Conservation (phyloP, 495 filamentous ascomycete species). For the Penicillium flavigenum region DNA sequence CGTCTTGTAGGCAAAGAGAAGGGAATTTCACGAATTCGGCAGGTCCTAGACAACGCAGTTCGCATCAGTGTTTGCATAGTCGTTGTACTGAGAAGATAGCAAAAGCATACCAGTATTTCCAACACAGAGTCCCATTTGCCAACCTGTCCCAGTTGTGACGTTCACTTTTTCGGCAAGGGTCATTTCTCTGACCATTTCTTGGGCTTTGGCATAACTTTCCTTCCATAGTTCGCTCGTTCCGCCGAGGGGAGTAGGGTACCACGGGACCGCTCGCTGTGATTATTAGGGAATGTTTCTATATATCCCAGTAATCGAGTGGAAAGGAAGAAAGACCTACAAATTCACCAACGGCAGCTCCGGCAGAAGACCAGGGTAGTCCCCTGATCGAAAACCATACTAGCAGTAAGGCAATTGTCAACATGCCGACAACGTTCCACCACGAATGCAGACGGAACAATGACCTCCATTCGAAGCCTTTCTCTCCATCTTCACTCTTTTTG, state of each 20-base stretch:
- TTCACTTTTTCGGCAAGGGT: slow-evolving; percentile 90
- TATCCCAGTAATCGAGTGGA: neutral
- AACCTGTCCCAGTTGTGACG: slow-evolving; percentile 88
- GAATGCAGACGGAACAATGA: slow-evolving; percentile 13
- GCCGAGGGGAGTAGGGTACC: slow-evolving; percentile 81
- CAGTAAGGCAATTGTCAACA: slow-evolving; percentile 17
- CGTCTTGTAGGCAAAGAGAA: slow-evolving; percentile 85
- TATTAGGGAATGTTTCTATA: slow-evolving; percentile 1
- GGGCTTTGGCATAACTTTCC: slow-evolving; percentile 78
- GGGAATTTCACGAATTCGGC: slow-evolving; percentile 74
- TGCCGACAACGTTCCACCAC: slow-evolving; percentile 24
- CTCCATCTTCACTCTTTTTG: neutral
- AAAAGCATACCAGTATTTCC: slow-evolving; percentile 68
- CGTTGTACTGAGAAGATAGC: neutral
- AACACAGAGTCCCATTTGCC: slow-evolving; percentile 86
- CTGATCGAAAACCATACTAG: slow-evolving; percentile 24
- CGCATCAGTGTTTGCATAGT: neutral
- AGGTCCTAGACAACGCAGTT: slow-evolving; percentile 42
- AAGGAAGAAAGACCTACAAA: slow-evolving; percentile 21
- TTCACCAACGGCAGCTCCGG: slow-evolving; percentile 1
- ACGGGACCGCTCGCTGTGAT: slow-evolving; percentile 58
- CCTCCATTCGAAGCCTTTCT: slow-evolving; percentile 8
- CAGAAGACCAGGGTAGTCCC: slow-evolving; percentile 15
- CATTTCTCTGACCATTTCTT: slow-evolving; percentile 76
- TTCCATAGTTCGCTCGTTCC: slow-evolving; percentile 74